These are phyloP conservation scores for Ophiostoma montium DNA, from an alignment of 2,329 filamentous ascomycete genomes.

Conservation along the genomic window DNA sequence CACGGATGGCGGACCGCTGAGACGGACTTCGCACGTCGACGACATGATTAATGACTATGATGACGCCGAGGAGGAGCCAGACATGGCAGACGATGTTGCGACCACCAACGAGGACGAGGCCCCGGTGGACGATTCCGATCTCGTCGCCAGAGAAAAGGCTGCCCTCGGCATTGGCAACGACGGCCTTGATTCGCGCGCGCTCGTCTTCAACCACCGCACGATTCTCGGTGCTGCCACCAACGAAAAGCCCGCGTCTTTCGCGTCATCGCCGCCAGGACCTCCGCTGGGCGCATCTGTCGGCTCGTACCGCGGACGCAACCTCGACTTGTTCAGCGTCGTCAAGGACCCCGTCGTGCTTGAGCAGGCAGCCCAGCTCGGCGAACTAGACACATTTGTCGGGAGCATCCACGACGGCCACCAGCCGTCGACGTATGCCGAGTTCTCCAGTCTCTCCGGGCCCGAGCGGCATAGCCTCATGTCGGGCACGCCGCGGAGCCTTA, in stretches of 20 bases:
- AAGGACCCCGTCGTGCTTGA: slow-evolving; percentile 24
- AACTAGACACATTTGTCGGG: slow-evolving; percentile 26
- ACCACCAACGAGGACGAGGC: slow-evolving; percentile 10
- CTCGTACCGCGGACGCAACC: slow-evolving; percentile 25
- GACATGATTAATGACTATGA: background rate
- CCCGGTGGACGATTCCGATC: background rate
- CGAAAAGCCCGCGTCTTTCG: background rate
- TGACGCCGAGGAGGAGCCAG: background rate
- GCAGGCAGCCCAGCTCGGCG: slow-evolving; percentile 24
- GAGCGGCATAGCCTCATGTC: slow-evolving; percentile 6
- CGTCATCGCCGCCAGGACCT: slow-evolving; percentile 6
- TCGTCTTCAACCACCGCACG: slow-evolving; percentile 3
- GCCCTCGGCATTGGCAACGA: slow-evolving; percentile 4
- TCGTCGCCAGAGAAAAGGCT: background rate
- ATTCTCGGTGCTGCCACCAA: background rate
- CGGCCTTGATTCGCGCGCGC: background rate
- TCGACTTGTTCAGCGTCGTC: slow-evolving; percentile 24
- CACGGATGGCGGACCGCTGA: slow-evolving; percentile 10
- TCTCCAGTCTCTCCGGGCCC: slow-evolving; percentile 11
- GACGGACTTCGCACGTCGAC: slow-evolving; percentile 7
- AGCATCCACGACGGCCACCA: slow-evolving; percentile 21
- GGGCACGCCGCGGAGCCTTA: slow-evolving; percentile 19
- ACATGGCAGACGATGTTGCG: background rate
- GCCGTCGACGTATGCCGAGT: slow-evolving; percentile 16
- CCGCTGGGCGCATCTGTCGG: slow-evolving; percentile 20